Conservation (phyloP, 2,329 filamentous ascomycete species). For the Amauroascus verrucosus region DNA sequence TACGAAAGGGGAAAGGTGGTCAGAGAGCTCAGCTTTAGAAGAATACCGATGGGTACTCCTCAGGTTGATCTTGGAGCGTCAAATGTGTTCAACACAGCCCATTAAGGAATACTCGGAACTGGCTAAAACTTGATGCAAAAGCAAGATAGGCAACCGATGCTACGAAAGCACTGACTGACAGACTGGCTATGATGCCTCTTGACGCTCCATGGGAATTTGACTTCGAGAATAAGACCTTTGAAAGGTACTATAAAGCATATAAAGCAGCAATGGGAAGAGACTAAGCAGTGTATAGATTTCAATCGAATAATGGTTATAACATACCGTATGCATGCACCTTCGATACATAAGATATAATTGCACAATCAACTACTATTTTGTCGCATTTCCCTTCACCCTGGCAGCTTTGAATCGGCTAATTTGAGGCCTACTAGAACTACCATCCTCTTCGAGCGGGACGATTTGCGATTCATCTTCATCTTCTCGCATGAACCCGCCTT, state of each 20-base stretch:
- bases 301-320: background rate
- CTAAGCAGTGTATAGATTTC: background rate
- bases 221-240: background rate
- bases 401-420: slow-evolving; percentile 42
- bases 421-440: slow-evolving; percentile 35
- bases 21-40: slow-evolving; percentile 14
- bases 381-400: slow-evolving; percentile 25
- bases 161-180: background rate
- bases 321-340: background rate
- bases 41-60: background rate
- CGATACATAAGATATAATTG: background rate
- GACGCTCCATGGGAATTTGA: background rate
- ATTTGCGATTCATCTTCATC: slow-evolving; percentile 52
- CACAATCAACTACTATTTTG: background rate
- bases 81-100: slow-evolving; percentile 3
- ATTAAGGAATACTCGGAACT: background rate
- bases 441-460: slow-evolving; percentile 50
- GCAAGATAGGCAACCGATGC: background rate
- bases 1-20: slow-evolving; percentile 13
- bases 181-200: background rate
- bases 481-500: slow-evolving; percentile 70
- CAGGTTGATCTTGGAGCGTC: slow-evolving; percentile 17
- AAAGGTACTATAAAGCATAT: no score
- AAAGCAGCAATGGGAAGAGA: background rate
- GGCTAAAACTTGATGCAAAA: background rate